These are phyloP conservation scores for Fusarium longipes DNA, from an alignment of 2,329 filamentous ascomycete species.

Conservation along the genomic window DNA sequence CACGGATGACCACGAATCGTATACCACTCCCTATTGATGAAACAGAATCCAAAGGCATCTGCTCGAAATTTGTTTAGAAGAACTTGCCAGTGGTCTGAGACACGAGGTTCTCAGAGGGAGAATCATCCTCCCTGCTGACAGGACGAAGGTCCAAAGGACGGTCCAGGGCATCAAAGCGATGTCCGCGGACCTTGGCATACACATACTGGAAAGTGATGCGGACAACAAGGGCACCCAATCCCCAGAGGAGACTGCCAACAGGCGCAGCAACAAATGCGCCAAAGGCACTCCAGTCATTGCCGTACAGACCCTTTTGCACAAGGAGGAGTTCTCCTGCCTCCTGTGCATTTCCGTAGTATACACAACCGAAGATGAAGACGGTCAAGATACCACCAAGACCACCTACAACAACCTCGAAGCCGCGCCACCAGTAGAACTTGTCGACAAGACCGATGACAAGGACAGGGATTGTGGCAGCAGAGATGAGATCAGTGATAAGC, in stretches of 20 bases:
- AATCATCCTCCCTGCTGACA: slow-evolving; percentile 48
- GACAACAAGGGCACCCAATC: slow-evolving; percentile 68
- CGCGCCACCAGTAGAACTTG: slow-evolving; percentile 79
- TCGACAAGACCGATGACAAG: slow-evolving; percentile 78
- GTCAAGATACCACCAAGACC: slow-evolving; percentile 81
- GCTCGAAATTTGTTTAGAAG: slow-evolving; percentile 54
- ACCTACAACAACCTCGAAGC: slow-evolving; percentile 82
- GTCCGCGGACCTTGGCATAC: slow-evolving; percentile 66
- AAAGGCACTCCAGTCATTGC: slow-evolving; percentile 82
- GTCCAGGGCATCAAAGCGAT: slow-evolving; percentile 75
- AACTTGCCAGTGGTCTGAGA: slow-evolving; percentile 63
- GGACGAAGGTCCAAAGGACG: slow-evolving; percentile 54
- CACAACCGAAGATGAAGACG: slow-evolving; percentile 82
- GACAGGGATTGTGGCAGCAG: slow-evolving; percentile 79
- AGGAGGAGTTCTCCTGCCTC: slow-evolving; percentile 75
- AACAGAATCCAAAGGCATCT: slow-evolving; percentile 21
- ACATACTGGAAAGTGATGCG: slow-evolving; percentile 70
- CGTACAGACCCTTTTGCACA: slow-evolving; percentile 78
- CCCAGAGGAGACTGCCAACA: slow-evolving; percentile 79
- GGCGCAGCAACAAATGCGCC: slow-evolving; percentile 86
- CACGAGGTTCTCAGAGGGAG: slow-evolving; percentile 39
- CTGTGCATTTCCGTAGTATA: slow-evolving; percentile 77
- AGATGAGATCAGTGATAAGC: slow-evolving; percentile 83
- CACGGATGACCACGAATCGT: neutral
- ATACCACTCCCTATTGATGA: neutral